Evolutionary conservation across 805 yeast genomes (phyloP).

Genomic region (Zygosaccharomyces pseudorouxii): DNA sequence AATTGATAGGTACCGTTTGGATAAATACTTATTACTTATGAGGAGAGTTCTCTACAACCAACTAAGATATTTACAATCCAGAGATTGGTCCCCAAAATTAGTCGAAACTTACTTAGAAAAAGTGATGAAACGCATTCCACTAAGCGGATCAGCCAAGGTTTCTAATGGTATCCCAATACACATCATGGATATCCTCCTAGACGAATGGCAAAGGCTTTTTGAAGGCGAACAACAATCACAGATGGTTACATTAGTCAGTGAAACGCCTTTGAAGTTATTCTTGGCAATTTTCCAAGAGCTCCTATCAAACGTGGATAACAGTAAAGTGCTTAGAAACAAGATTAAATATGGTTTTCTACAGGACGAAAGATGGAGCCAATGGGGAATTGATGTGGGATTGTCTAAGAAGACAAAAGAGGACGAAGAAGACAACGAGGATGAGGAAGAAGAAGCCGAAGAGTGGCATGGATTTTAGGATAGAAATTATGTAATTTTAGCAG

Average conservation of each 20-base stretch:
- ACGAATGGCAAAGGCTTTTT: constrained; percentile 70
- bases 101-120: constrained; percentile 45
- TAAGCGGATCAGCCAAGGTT: constrained; percentile 54
- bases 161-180: constrained; percentile 82
- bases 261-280: constrained; percentile 51
- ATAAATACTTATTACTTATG: constrained; percentile 76
- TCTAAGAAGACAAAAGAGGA: constrained; percentile 27
- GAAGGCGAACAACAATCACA: constrained; percentile 43
- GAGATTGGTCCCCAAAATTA: constrained; percentile 50
- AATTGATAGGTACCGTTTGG: constrained; percentile 79
- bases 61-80: constrained; percentile 49
- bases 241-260: constrained; percentile 35
- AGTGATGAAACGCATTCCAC: constrained; percentile 42
- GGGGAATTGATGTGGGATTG: constrained; percentile 47
- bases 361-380: constrained; percentile 57
- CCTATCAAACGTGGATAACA: constrained; percentile 41
- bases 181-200: constrained; percentile 74
- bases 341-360: constrained; percentile 60
- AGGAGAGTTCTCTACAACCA: constrained; percentile 70
- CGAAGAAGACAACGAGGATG: constrained; percentile 32
- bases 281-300: constrained; percentile 59
- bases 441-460: constrained; percentile 35
- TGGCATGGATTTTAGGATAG: constrained; percentile 39
- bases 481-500: background rate
- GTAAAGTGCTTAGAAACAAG: constrained; percentile 62